These are phyloP conservation scores for Lactarius quietus DNA, from an alignment of 768 basidiomycete genomes.

Conservation along the genomic window DNA sequence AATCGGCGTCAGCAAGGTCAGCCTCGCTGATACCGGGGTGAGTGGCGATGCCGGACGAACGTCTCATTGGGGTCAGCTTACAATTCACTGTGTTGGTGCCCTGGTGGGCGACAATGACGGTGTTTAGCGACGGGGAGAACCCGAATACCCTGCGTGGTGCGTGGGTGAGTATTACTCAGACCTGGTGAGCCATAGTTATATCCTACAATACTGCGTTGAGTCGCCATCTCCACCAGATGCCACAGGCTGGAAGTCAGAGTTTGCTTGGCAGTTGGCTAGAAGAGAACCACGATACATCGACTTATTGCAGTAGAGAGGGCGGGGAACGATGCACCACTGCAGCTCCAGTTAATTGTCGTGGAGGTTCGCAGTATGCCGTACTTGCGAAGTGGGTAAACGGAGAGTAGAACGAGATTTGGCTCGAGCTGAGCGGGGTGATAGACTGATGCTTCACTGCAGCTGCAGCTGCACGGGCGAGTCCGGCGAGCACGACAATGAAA, in stretches of 20 bases:
- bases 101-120: constrained; percentile 38
- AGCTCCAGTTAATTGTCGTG: constrained; percentile 31
- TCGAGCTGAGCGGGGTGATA: constrained; percentile 28
- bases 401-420: constrained; percentile 31
- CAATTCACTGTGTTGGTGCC: constrained; percentile 36
- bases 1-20: constrained; percentile 41
- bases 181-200: too few relatives aligned
- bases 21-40: constrained; percentile 31
- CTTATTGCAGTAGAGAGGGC: neutral
- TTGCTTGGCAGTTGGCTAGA: constrained; percentile 46
- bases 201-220: constrained; percentile 41
- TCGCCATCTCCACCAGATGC: constrained; percentile 48
- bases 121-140: constrained; percentile 40
- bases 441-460: constrained; percentile 8
- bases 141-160: constrained; percentile 46
- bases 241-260: constrained; percentile 44
- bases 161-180: neutral
- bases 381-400: constrained; percentile 35
- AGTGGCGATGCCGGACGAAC: neutral
- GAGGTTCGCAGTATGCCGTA: constrained; percentile 34
- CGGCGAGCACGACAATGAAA: neutral
- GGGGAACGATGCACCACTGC: constrained; percentile 29
- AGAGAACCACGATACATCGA: neutral
- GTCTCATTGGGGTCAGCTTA: constrained; percentile 19
- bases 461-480: neutral